Evolutionary conservation across 2,329 filamentous ascomycete species (phyloP), one percentile per base, ranked within the genome.

Genomic region (Mycocentrospora acerina): DNA sequence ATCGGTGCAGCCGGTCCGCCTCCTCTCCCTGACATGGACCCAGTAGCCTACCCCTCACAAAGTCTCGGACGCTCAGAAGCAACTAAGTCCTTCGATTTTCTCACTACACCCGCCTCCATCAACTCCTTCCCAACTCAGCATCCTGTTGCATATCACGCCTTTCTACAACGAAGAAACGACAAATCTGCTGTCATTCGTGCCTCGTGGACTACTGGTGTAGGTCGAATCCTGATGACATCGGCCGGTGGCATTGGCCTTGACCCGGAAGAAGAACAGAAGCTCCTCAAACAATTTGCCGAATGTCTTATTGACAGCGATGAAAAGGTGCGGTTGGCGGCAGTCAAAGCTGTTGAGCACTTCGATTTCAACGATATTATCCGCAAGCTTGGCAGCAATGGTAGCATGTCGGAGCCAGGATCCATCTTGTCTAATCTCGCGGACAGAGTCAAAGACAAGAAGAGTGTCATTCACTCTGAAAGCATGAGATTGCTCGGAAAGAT

Each of bases 1-100:
- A 94, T 97, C 62, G 91, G 91, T 33, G 88, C 91, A 44, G 89
- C 90, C 45, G 91, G 91, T 0, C 87, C 88, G 38, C 89, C 90
- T 12, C 80, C 86, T 11, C 71, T 81, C 6, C 80, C 85, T 8
- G 68, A 74, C 2, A 77, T 95, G 59, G 89, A 96, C 57, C 88
- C 91, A 10, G 80, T 86, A 15, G 84, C 86, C 19, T 96, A 94
- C 58, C 91, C 91, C n/a, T 85, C 86, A 4, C 73, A 85, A 32
- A 85, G 79, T 44, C 65, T 88, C 24, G 37, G 51, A 9, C 45
- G 51, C 11, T 49, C 64, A 10, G 59, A 63, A 13, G 43, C 55
- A 10, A 41, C 61, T 3, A 62, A 65, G 24, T 55, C 57, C 0
- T 73, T 75, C 33, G 79, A 78, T 53, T 81, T 89, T 42, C 76